Conservation (phyloP, 2,329 filamentous ascomycete species). For the Alternaria conjuncta region DNA sequence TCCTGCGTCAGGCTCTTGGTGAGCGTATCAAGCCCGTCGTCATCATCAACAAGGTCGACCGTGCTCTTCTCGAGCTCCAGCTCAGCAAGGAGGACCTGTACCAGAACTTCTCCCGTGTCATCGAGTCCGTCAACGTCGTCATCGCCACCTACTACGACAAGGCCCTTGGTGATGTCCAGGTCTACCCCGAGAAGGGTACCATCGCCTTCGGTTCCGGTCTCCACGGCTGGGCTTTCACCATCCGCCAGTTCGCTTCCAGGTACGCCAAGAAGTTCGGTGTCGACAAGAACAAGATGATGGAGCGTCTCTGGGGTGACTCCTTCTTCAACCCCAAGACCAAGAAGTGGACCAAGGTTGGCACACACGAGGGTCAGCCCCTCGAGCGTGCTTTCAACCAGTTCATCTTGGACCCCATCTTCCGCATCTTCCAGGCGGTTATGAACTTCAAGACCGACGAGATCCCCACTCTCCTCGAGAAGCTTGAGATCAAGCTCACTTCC, state of each 20-base stretch:
- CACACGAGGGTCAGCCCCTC: constrained; percentile 82
- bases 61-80: constrained; percentile 98
- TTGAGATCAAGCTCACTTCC: constrained; percentile 84
- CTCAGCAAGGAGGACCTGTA: constrained; percentile 98
- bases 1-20: constrained; percentile 97
- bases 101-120: constrained; percentile 99
- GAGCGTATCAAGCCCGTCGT: constrained; percentile 99
- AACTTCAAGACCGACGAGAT: constrained; percentile 99
- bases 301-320: constrained; percentile 99
- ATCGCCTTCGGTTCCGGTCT: constrained; percentile 99
- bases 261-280: constrained; percentile 99
- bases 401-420: constrained; percentile 99
- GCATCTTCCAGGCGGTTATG: constrained; percentile 95
- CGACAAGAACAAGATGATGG: constrained; percentile 99
- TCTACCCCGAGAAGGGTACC: constrained; percentile 97
- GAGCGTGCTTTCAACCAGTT: constrained; percentile 99
- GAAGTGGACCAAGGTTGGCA: constrained; percentile 96
- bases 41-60: constrained; percentile 99
- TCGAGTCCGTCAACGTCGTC: constrained; percentile 99
- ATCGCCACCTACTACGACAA: constrained; percentile 99
- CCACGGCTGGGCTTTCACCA: constrained; percentile 99
- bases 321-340: constrained; percentile 99
- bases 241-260: constrained; percentile 93
- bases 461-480: constrained; percentile 82
- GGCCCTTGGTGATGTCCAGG: constrained; percentile 94